Evolutionary conservation across 148 eudicot genomes (phyloP).

Genomic region (Polygonum maritimum): DNA sequence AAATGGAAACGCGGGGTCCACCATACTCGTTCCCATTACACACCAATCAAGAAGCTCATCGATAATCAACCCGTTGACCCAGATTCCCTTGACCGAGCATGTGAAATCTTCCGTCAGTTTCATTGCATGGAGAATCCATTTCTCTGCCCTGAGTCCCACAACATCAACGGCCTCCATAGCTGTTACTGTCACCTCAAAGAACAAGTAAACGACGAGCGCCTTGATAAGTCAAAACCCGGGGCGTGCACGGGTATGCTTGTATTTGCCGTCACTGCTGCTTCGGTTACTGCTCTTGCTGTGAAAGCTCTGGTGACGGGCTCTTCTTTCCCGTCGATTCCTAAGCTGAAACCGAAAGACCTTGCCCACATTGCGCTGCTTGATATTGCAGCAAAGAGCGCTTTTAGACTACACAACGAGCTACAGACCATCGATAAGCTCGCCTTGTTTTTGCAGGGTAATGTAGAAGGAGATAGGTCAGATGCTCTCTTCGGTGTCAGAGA

Average conservation of each 20-base stretch:
- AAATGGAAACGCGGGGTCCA: conserved; percentile 32
- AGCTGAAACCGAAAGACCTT: conserved; percentile 34
- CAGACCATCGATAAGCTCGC: conserved; percentile 69
- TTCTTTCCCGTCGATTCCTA: conserved; percentile 38
- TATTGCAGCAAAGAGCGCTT: conserved; percentile 55
- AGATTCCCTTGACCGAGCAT: conserved; percentile 38
- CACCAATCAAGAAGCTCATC: conserved; percentile 39
- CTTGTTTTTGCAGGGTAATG: conserved; percentile 31
- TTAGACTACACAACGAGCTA: conserved; percentile 46
- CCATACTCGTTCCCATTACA: conserved; percentile 36
- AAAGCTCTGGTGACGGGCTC: conserved; percentile 45
- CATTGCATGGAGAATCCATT: conserved; percentile 51
- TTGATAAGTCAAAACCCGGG: conserved; percentile 34
- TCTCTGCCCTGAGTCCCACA: conserved; percentile 30
- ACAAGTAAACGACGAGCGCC: conserved; percentile 39
- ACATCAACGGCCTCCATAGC: conserved; percentile 39
- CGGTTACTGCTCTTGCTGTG: conserved; percentile 22
- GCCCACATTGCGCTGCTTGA: conserved; percentile 49
- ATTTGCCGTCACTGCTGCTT: conserved; percentile 23
- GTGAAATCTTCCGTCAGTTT: conserved; percentile 41
- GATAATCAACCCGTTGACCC: conserved; percentile 41
- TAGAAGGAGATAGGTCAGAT: conserved; percentile 54
- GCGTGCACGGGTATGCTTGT: conserved; percentile 45
- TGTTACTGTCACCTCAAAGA: conserved; percentile 50
- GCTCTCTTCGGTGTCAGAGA: conserved; percentile 49